Base-by-base conservation (phyloP, 352 stramenopile species). In the Phytophthora foliorum region DNA sequence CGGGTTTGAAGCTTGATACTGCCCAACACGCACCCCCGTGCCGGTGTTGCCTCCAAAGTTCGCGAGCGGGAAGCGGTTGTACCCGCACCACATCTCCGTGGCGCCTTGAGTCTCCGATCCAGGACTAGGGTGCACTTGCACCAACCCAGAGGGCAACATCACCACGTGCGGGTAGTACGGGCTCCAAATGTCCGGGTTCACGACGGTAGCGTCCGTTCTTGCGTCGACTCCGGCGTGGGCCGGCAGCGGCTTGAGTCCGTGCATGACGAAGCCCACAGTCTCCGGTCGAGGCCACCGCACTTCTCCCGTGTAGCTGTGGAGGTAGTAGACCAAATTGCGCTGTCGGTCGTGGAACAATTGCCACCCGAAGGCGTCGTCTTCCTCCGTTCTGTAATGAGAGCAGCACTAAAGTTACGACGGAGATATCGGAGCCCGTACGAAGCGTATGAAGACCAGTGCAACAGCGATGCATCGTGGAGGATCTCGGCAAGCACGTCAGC, bases 261-360 rank as follows among this genome's bases (percentile, higher is more conserved):
- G 71, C 77, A 82, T 86, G 61, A 86, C 75, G 27, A 87, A 88
- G 42, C 81, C 77, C 17, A 79, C 68, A 6, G 69, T 72, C 52
- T 78, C 73, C 4, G 78, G 81, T 46, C 71, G 80, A 38, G 77
- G 73, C 83, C 83, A 93, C n/a, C 80, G 78, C 61, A 92, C 82
- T 81, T 93, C 86, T 0, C 86, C 86, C 22, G 86, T 93, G 64
- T 90, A 84, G 55, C 65, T 86, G 57, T 93, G 86, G 49, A 91
- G 45, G 29, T 84, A 88, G 64, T 81, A 93, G 24, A 76, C 54
- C 29, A 86, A 57, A 22, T 88, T 87, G 45, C 57, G 79, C 48
- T 69, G 71, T 46, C 53, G 55, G 51, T 93, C 86, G 55, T 87
- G 74, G 41, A 77, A 74, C 45, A 74, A 65, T 38, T 78, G 61